Conservation (phyloP, 2,329 filamentous ascomycete species). For the Keithomyces neogunnii region DNA sequence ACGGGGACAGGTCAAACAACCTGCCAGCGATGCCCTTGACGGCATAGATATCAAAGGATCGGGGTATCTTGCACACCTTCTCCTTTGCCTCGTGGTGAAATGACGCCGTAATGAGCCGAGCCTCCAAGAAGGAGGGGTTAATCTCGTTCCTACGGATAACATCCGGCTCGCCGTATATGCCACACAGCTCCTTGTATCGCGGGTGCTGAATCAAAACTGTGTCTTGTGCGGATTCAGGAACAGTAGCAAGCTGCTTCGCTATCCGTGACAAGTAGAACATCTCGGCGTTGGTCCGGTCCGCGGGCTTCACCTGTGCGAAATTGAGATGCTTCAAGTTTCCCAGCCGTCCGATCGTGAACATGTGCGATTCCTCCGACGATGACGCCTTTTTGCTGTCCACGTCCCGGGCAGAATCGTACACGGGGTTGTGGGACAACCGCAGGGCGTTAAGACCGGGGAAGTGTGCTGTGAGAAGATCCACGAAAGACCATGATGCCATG, state of each 20-base stretch:
- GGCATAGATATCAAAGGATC: slow-evolving; percentile 70
- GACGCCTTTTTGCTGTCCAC: slow-evolving; percentile 31
- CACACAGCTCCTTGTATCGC: slow-evolving; percentile 66
- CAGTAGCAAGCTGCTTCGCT: slow-evolving; percentile 60
- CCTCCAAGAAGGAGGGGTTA: slow-evolving; percentile 75
- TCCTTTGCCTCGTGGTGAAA: slow-evolving; percentile 27
- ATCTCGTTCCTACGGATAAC: slow-evolving; percentile 49
- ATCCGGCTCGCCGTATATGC: slow-evolving; percentile 63
- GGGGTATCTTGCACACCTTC: slow-evolving; percentile 52
- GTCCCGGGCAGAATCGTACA: slow-evolving; percentile 52
- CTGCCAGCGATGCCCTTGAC: slow-evolving; percentile 71
- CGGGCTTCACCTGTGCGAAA: slow-evolving; percentile 59
- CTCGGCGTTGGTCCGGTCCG: slow-evolving; percentile 80
- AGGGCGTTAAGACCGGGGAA: slow-evolving; percentile 71
- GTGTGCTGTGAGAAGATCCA: slow-evolving; percentile 56
- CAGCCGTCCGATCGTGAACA: slow-evolving; percentile 76
- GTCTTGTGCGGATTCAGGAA: slow-evolving; percentile 42
- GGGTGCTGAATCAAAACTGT: slow-evolving; percentile 57
- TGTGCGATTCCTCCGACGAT: slow-evolving; percentile 72
- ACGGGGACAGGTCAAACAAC: slow-evolving; percentile 56
- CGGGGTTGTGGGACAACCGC: slow-evolving; percentile 77
- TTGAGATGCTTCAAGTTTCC: slow-evolving; percentile 61
- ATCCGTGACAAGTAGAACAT: slow-evolving; percentile 89
- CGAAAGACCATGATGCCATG: slow-evolving; percentile 61
- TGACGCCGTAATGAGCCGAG: slow-evolving; percentile 61